A percentile compares a stretch with the other conserved stretches of the same genome.
These are phyloP conservation scores for Cryptosporidium ubiquitum DNA, from an alignment of 169 alveolate genomes.

Conservation along the genomic window DNA sequence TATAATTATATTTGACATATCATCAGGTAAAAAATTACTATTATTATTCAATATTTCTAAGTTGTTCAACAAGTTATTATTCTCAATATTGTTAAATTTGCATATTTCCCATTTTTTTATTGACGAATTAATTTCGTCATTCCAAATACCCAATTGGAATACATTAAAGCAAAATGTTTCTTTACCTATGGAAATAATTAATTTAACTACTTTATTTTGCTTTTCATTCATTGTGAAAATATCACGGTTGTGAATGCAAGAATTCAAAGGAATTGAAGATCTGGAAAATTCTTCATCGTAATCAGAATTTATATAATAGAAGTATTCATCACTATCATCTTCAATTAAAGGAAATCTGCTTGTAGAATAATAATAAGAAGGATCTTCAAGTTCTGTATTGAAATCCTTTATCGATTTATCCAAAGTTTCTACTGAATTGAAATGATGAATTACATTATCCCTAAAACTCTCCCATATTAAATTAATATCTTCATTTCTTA, in stretches of 20 bases:
- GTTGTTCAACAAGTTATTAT: not conserved
- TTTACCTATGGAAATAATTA: not conserved
- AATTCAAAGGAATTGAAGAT: constrained; percentile 37
- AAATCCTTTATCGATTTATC: not conserved
- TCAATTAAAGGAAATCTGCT: constrained; percentile 20
- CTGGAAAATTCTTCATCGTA: not conserved
- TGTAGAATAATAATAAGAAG: constrained; percentile 30
- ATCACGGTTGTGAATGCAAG: constrained; percentile 22
- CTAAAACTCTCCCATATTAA: constrained; percentile 26
- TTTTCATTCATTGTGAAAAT: constrained; percentile 16
- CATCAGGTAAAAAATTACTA: not conserved
- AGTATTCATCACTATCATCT: constrained; percentile 10
- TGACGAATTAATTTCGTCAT: constrained; percentile 39
- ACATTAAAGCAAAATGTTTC: constrained; percentile 19
- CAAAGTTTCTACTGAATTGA: not conserved
- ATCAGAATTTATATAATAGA: not conserved
- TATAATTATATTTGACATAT: not conserved
- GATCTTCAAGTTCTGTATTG: not conserved
- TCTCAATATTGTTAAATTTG: not conserved
- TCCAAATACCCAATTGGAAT: constrained; percentile 31
- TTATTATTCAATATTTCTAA: not conserved
- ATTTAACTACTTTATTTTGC: constrained; percentile 1
- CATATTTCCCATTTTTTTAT: not conserved
- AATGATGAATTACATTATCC: not conserved
- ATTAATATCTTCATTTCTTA: not conserved